phyloP scores from a whole-genome alignment of 1,284 basidiomycete species.

The Fereydounia khargensis region DNA sequence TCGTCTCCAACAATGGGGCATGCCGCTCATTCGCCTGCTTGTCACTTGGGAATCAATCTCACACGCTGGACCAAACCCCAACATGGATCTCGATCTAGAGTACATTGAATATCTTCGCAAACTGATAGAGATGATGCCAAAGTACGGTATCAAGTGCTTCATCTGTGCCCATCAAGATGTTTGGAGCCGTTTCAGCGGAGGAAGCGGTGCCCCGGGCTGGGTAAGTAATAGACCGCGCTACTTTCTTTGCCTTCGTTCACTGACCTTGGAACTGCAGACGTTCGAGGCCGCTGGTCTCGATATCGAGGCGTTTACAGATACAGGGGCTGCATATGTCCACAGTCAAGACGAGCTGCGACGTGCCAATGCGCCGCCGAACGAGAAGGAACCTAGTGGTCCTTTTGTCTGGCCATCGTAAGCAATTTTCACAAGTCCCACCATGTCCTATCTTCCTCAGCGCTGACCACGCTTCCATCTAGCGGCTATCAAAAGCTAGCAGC shows the following conservation, averaged over 20 bases:
- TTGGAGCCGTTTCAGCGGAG: slow-evolving; percentile 91
- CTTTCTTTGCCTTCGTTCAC: slow-evolving; percentile 3
- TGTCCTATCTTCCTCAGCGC: neutral
- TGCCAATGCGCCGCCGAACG: slow-evolving; percentile 1
- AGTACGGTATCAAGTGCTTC: slow-evolving; percentile 78
- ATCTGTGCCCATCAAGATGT: slow-evolving; percentile 67
- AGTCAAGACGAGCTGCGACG: slow-evolving; percentile 18
- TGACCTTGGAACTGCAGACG: too few relatives aligned
- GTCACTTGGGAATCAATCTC: slow-evolving; percentile 97
- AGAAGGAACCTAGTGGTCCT: slow-evolving; percentile 39
- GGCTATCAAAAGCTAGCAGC: slow-evolving; percentile 55
- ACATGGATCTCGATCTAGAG: slow-evolving; percentile 69
- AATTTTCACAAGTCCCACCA: neutral
- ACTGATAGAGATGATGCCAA: slow-evolving; percentile 72
- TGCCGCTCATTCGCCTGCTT: slow-evolving; percentile 63
- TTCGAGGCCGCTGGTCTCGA: slow-evolving; percentile 48
- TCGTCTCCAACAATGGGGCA: slow-evolving; percentile 57
- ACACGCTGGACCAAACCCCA: slow-evolving; percentile 64
- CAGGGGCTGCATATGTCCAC: slow-evolving; percentile 51
- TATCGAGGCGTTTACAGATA: slow-evolving; percentile 24
- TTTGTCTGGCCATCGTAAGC: slow-evolving; percentile 52
- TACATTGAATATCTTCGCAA: slow-evolving; percentile 78
- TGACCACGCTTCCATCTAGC: neutral
- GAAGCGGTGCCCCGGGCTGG: slow-evolving; percentile 68
- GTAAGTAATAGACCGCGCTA: too few relatives aligned